phyloP scores from a whole-genome alignment of 352 stramenopile species.

The Halophytophthora batemanensis region DNA sequence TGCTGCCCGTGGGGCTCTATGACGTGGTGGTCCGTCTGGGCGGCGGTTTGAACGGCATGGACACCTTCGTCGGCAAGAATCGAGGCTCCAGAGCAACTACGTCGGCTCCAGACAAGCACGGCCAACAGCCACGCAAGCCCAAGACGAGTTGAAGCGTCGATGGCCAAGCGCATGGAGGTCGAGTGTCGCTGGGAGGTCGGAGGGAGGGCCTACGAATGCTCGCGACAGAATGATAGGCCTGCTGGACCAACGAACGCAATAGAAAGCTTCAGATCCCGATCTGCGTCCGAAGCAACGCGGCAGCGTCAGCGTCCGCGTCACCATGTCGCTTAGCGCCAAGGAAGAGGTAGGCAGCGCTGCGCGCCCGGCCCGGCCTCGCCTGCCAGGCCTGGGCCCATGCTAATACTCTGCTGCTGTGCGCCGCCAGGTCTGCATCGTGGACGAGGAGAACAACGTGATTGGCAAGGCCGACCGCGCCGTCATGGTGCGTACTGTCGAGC shows the following conservation, averaged over 20 bases:
- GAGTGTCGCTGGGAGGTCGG: too few species aligned
- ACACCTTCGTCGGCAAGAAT: conserved; percentile 73
- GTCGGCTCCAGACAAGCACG: conserved; percentile 23
- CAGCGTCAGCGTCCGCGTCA: too few species aligned
- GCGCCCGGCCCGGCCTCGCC: background rate
- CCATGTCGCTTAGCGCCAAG: conserved; percentile 49
- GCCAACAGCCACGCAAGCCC: background rate
- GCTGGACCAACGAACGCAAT: too few species aligned
- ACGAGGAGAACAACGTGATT: conserved; percentile 76
- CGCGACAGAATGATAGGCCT: too few species aligned
- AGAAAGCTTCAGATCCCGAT: too few species aligned
- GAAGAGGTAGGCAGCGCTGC: conserved; percentile 36
- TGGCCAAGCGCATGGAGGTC: too few species aligned
- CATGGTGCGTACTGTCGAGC: conserved; percentile 40
- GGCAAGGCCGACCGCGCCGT: conserved; percentile 78
- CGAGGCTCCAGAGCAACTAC: conserved; percentile 43
- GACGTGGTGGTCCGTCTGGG: conserved; percentile 52
- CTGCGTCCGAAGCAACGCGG: too few species aligned
- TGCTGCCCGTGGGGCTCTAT: conserved; percentile 55
- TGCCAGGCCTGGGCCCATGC: too few species aligned
- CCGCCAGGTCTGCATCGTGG: conserved; percentile 82
- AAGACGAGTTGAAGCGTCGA: background rate
- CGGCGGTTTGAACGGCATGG: conserved; percentile 70
- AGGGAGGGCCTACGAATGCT: too few species aligned
- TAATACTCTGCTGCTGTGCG: background rate